Evolutionary conservation across 495 filamentous ascomycete species (phyloP).

Genomic region (Neurospora sp.): DNA sequence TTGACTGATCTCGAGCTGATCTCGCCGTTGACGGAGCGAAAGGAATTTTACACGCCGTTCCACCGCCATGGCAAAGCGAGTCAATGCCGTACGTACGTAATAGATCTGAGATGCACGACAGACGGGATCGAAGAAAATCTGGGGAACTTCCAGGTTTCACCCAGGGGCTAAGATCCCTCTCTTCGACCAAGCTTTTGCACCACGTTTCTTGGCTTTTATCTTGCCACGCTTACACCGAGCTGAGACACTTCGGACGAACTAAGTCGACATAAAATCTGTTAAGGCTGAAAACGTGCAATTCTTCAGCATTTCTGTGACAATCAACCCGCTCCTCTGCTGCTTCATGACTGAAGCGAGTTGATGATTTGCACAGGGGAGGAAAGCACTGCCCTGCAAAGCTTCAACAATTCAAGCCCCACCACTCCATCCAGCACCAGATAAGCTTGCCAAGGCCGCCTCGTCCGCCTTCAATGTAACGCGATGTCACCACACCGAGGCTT

Average conservation of each 20-base stretch:
- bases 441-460: not conserved
- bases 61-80: not conserved
- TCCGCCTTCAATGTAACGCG: not conserved
- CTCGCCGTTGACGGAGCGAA: not conserved
- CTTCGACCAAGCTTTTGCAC: not conserved
- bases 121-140: not conserved
- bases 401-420: not conserved
- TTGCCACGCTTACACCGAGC: not conserved
- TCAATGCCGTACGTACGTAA: not conserved
- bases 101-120: not conserved
- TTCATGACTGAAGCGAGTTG: not conserved
- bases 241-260: not conserved
- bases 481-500: not conserved
- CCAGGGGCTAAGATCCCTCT: not conserved
- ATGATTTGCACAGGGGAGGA: not conserved
- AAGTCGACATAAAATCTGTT: not conserved
- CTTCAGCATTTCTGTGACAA: not conserved
- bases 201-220: not conserved
- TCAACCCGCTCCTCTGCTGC: not conserved
- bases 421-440: not conserved
- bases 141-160: not conserved
- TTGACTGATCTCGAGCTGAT: not conserved
- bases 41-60: not conserved
- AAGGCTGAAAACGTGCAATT: not conserved
- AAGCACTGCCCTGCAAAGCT: not conserved